Evolutionary conservation across 1,139 yeast species (phyloP), one percentile per base, ranked within the genome.

Genomic region (Kodamaea arcana): DNA sequence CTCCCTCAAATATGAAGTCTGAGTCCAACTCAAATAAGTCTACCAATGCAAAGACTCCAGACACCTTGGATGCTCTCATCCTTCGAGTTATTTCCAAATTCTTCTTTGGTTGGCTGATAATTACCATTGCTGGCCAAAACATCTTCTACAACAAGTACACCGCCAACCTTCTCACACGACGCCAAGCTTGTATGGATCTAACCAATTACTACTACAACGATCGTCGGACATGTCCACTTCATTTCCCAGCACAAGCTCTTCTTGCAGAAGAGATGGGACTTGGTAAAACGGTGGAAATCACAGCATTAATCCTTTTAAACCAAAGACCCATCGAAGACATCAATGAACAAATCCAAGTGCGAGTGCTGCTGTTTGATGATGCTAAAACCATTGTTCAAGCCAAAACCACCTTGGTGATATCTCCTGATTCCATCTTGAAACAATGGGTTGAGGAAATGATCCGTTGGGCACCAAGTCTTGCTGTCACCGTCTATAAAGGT

Each of bases 261-360:
- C 56, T 90, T 26, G 83, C 94, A 1, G 97, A 90, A 52, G 97
- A 92, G 57, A 92, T 92, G 98, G 97, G 98, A 0, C 69, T 92
- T 4, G 98, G 98, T 0, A 92, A 92, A 53, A 90, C 97, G 0
- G 80, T 92, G 2, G 98, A 92, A 54, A 65, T 87, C 6, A 67
- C 87, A 2, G 69, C 95, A 0, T 59, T 88, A 24, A 60, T 82
- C 0, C 52, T 80, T 3, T 51, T 80, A 36, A 83, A 90, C 52
- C 78, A 66, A 17, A 56, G 86, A 14, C 72, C 72, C 0, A 33
- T 43, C 0, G 54, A 50, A 12, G 83, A 80, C 43, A 45, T 60
- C 9, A 72, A 70, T 35, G 66, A 70, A 24, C 54, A 59, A 4
- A 42, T 63, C 1, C 63, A 54, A 40, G 67, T 54, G 32, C 67